phyloP scores from a whole-genome alignment of 2,329 filamentous ascomycete genomes.

The Geoglossum cookeanum region DNA sequence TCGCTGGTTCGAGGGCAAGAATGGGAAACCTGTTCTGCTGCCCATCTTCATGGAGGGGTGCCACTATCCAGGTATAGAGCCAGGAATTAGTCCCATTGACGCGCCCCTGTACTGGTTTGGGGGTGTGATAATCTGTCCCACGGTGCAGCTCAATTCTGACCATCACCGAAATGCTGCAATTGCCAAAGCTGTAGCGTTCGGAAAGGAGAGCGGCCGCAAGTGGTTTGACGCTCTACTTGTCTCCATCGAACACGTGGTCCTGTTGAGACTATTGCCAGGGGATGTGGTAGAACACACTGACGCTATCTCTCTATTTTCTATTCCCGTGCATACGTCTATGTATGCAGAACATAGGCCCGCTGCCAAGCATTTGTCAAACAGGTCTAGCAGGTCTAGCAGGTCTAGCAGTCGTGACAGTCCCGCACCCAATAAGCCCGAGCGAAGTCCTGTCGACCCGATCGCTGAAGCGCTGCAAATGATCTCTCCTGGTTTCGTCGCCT shows the following conservation, averaged over 20 bases:
- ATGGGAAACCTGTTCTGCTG: background rate
- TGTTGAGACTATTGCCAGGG: background rate
- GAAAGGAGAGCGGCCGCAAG: background rate
- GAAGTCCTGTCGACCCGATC: no score
- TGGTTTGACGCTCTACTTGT: background rate
- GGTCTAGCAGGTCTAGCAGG: no score
- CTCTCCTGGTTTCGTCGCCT: no score
- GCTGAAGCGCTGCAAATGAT: no score
- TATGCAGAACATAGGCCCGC: no score
- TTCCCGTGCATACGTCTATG: no score
- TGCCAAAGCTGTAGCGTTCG: background rate
- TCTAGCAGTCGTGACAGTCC: no score
- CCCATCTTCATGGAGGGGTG: background rate
- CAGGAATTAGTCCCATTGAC: background rate
- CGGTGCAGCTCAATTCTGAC: background rate
- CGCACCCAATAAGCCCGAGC: no score
- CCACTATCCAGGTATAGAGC: background rate
- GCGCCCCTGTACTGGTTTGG: background rate
- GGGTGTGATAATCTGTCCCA: background rate
- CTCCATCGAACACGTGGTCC: background rate
- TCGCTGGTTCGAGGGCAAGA: background rate
- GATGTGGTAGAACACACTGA: no score
- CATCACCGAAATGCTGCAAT: background rate
- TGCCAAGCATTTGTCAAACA: no score
- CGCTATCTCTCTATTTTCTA: no score